Evolutionary conservation across 2,329 filamentous ascomycete genomes (phyloP).

Genomic region (Phialocephala sp.): DNA sequence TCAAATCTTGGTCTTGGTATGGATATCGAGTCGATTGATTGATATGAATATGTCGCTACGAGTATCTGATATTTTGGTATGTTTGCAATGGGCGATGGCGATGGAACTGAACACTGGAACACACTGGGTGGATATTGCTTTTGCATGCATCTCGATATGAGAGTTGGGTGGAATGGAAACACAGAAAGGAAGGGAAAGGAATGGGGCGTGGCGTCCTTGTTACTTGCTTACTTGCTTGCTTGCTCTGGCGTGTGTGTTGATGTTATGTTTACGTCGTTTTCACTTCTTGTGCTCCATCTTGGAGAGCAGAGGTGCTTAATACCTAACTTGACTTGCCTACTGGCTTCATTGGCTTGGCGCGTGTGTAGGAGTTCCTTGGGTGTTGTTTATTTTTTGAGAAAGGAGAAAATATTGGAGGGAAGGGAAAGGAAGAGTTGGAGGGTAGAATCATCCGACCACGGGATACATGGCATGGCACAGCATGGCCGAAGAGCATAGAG

Average conservation of each 20-base stretch:
- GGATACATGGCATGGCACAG: conserved; percentile 7
- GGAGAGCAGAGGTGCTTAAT: background rate
- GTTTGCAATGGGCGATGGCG: background rate
- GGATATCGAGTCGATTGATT: conserved; percentile 13
- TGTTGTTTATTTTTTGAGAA: background rate
- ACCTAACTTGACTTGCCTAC: background rate
- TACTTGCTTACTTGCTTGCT: background rate
- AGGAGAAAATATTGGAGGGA: background rate
- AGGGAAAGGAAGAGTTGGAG: background rate
- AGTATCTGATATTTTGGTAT: conserved; percentile 26
- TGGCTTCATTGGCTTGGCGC: background rate
- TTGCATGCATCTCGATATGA: background rate
- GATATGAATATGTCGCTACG: conserved; percentile 23
- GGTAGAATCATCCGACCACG: background rate
- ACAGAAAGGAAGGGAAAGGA: background rate
- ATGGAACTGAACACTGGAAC: background rate
- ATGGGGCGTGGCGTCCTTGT: conserved; percentile 6
- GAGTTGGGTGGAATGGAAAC: background rate
- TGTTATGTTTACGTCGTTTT: conserved; percentile 1
- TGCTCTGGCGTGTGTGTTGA: background rate
- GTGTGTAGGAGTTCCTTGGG: background rate
- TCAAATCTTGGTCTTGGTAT: conserved; percentile 1
- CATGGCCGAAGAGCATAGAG: conserved; percentile 4
- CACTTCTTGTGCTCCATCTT: background rate
- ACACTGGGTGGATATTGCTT: background rate